Evolutionary conservation across 257 asterid genomes (phyloP), one percentile per base, ranked within the genome.

Genomic region (Plantago ovata): DNA sequence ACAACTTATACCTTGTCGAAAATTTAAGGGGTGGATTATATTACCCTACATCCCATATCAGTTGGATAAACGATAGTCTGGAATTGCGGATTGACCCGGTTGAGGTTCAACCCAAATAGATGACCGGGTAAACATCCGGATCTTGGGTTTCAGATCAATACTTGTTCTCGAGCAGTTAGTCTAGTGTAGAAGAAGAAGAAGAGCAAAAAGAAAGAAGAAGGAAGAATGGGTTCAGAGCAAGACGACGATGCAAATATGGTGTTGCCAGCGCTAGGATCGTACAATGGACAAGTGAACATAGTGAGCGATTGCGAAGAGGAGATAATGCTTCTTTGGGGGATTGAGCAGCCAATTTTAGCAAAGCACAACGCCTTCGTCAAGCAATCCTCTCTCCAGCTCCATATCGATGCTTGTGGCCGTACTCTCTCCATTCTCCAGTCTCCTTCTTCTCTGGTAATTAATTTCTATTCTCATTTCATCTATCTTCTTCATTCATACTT

Each of bases 291-390:
- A 70, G 87, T 76, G n/a, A 73, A 69, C 60, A 18, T 87, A 9
- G 77, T 87, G 16, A 68, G 62, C 46, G 74, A 72, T 38, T 60
- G 69, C 11, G 71, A 66, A 54, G 98, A 82, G 65, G 96, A 90
- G 63, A 87, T 82, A 33, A 83, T 87, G 91, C 73, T 90, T 44
- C 76, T 90, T 6, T 87, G 98, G 98, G 96, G 83, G 68, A 77
- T 87, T 54, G 96, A 90, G 60, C 98, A 90, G 72, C 96, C 96
- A 1, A 81, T 77, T 60, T 72, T 68, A 78, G 75, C 95, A 3
- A 82, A 84, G 60, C 73, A 81, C 75, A 90, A 90, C 64, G 87
- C 88, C 47, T 90, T 77, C 54, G 95, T 88, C 32, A 63, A 55
- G 2, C 95, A 87, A 51, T 79, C 95, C 10, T 84, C 98, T 57